A percentile compares a stretch with the other conserved stretches of the same genome.
phyloP scores from a whole-genome alignment of 495 filamentous ascomycete genomes.

The Pseudoneurospora amorphoporcata region DNA sequence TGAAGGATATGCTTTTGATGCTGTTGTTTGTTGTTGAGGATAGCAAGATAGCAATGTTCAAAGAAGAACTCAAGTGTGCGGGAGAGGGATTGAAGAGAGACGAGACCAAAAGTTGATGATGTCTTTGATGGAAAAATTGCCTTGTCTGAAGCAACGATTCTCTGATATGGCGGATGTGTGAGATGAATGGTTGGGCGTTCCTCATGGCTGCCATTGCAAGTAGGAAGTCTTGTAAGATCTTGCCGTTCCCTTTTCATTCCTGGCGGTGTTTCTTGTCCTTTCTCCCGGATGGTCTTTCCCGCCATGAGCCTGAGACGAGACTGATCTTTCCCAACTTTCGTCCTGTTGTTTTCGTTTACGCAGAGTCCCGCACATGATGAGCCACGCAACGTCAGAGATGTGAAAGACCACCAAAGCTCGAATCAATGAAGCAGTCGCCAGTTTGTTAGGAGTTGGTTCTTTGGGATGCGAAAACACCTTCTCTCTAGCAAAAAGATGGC shows the following conservation, averaged over 20 bases:
- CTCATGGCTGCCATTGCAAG: neutral
- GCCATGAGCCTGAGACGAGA: neutral
- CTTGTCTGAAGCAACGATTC: neutral
- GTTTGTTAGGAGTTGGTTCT: neutral
- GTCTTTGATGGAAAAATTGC: neutral
- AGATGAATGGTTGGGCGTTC: neutral
- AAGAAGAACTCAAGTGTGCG: neutral
- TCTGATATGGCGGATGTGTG: neutral
- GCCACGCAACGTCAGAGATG: neutral
- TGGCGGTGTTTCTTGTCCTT: neutral
- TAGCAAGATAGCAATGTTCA: neutral
- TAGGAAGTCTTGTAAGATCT: neutral
- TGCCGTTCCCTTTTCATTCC: neutral
- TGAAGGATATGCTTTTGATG: neutral
- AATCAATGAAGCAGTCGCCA: too few species aligned
- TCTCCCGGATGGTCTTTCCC: neutral
- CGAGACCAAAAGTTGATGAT: neutral
- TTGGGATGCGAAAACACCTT: neutral
- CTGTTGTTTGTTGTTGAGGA: neutral
- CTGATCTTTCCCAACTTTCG: neutral
- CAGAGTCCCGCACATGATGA: neutral
- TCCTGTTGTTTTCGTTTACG: neutral
- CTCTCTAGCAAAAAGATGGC: neutral
- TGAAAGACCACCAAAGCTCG: too few species aligned
- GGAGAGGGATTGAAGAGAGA: neutral